Evolutionary conservation across 129 eudicot species (phyloP).

Genomic region (Flaveria robusta): DNA sequence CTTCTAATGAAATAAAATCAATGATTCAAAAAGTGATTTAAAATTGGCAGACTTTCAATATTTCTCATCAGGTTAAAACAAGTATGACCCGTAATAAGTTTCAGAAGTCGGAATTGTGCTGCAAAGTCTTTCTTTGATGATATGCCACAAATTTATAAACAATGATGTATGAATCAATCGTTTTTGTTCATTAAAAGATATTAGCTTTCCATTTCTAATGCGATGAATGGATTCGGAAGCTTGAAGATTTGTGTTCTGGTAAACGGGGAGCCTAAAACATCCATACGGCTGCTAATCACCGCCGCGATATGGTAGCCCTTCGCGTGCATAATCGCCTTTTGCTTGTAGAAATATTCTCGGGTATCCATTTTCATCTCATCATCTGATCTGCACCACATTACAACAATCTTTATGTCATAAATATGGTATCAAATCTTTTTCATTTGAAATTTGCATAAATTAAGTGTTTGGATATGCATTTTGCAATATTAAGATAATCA

Average conservation of each 20-base stretch:
- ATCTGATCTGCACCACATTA: constrained; percentile 39
- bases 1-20: too few relatives aligned
- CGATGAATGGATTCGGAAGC: constrained; percentile 41
- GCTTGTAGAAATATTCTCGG: constrained; percentile 35
- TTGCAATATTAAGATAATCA: too few relatives aligned
- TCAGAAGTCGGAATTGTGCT: not conserved
- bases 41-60: too few relatives aligned
- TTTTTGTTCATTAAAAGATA: not conserved
- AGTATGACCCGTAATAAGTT: too few relatives aligned
- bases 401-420: not conserved
- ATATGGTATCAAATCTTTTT: not conserved
- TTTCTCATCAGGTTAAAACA: too few relatives aligned
- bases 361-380: constrained; percentile 43
- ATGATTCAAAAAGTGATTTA: too few relatives aligned
- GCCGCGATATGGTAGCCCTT: constrained; percentile 36
- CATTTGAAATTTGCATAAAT: not conserved
- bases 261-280: constrained; percentile 34
- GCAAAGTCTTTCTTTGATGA: not conserved
- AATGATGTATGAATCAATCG: constrained; percentile 3
- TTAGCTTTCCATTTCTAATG: constrained; percentile 22
- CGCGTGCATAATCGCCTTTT: constrained; percentile 32
- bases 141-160: constrained; percentile 15
- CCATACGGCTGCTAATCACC: constrained; percentile 56
- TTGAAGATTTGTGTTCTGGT: constrained; percentile 37
- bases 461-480: not conserved